These are phyloP conservation scores for Leptographium flavum DNA, from an alignment of 2,329 filamentous ascomycete species.

Conservation along the genomic window DNA sequence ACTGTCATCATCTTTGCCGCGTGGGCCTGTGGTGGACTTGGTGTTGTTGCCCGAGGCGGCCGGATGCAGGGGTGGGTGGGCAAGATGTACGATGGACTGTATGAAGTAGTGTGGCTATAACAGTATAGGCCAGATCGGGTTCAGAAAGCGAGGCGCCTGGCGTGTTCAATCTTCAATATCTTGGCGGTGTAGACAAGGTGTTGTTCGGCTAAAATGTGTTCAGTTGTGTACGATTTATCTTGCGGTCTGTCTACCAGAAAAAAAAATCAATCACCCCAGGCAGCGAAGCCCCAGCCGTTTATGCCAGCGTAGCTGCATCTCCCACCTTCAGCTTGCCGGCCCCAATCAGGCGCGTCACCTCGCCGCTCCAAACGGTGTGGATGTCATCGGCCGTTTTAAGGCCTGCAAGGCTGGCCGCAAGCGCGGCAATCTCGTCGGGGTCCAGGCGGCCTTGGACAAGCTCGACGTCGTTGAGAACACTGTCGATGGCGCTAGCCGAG, in stretches of 20 bases:
- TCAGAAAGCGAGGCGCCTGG: neutral
- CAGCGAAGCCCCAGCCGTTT: constrained; percentile 1
- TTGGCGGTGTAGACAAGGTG: too few relatives aligned
- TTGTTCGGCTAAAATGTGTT: too few relatives aligned
- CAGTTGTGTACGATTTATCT: constrained; percentile 6
- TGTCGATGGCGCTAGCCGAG: constrained; percentile 65
- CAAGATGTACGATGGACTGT: constrained; percentile 65
- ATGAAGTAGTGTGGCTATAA: constrained; percentile 7
- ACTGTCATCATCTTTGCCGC: constrained; percentile 41
- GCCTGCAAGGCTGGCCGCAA: constrained; percentile 67
- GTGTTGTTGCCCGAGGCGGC: constrained; percentile 61
- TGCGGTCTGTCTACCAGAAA: neutral
- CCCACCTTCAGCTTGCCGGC: constrained; percentile 78
- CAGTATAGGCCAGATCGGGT: neutral
- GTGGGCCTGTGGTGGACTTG: constrained; percentile 76
- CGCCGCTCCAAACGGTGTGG: constrained; percentile 66
- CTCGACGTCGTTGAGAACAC: constrained; percentile 74
- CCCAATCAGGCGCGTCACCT: constrained; percentile 63
- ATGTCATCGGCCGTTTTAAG: constrained; percentile 72
- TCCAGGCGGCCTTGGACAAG: constrained; percentile 78
- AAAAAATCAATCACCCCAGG: neutral
- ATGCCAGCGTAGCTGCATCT: constrained; percentile 55
- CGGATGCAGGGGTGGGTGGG: constrained; percentile 64
- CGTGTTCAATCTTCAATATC: neutral
- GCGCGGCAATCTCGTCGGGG: constrained; percentile 71